Evolutionary conservation across 2,329 filamentous ascomycete species (phyloP).

Genomic region (Cryphonectria japonica): DNA sequence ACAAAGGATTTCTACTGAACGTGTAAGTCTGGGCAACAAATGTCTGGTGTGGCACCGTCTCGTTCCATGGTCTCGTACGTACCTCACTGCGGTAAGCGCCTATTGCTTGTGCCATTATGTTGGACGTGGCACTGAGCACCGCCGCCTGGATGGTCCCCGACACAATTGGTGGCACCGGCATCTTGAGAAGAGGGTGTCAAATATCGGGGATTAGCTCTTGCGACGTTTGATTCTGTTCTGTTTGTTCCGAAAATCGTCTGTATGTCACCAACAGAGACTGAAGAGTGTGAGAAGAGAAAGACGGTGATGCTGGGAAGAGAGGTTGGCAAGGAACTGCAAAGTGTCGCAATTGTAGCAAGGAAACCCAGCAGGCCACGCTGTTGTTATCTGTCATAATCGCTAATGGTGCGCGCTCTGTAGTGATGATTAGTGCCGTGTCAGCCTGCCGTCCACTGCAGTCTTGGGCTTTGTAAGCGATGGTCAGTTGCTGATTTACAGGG

Average conservation of each 20-base stretch:
- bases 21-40: slow-evolving; percentile 6
- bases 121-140: slow-evolving; percentile 68
- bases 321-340: background rate
- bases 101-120: slow-evolving; percentile 73
- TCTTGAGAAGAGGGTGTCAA: slow-evolving; percentile 27
- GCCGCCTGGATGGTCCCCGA: slow-evolving; percentile 68
- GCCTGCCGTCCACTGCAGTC: background rate
- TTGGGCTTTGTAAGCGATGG: background rate
- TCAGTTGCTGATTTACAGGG: background rate
- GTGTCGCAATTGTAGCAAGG: background rate
- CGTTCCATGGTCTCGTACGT: slow-evolving; percentile 33
- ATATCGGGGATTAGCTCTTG: background rate
- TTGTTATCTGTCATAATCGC: background rate
- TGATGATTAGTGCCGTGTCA: background rate
- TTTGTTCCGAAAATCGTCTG: background rate
- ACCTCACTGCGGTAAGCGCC: slow-evolving; percentile 65
- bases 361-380: background rate
- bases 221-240: background rate
- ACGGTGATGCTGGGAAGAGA: background rate
- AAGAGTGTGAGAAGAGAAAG: background rate
- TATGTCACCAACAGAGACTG: background rate
- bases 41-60: background rate
- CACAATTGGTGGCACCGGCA: slow-evolving; percentile 56
- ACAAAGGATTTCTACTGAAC: slow-evolving; percentile 56
- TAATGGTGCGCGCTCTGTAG: background rate